Conservation (phyloP, 305 asterid genomes). For the Salvia sclarea region DNA sequence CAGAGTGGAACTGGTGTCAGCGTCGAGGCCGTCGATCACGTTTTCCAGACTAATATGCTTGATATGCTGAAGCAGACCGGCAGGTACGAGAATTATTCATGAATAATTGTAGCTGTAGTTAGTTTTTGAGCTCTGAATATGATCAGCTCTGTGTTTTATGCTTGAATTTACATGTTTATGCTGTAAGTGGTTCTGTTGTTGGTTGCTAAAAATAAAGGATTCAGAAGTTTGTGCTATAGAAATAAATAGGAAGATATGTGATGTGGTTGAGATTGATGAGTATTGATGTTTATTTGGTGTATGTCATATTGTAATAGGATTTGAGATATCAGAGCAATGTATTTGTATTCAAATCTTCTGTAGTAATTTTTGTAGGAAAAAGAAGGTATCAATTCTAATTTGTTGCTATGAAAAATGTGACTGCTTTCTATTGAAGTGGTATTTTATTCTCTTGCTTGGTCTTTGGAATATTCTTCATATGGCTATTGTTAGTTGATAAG, state of each 20-base stretch:
- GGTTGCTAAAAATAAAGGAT: not conserved
- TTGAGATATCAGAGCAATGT: not conserved
- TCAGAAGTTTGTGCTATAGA: not conserved
- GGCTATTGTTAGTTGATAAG: not conserved
- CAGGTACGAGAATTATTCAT: slow-evolving; percentile 43
- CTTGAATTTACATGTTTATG: not conserved
- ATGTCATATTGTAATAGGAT: not conserved
- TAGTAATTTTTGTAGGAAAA: not conserved
- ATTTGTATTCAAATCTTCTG: not conserved
- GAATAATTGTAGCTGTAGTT: not conserved
- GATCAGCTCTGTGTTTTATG: not conserved
- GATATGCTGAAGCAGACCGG: slow-evolving; percentile 99
- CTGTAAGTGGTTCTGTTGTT: not conserved
- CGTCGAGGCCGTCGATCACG: slow-evolving; percentile 97
- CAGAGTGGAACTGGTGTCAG: slow-evolving; percentile 99
- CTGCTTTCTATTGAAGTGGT: not conserved
- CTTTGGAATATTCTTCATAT: not conserved
- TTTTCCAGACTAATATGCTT: slow-evolving; percentile 96
- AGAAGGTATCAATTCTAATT: not conserved
- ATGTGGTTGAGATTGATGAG: not conserved
- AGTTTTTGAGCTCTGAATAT: not conserved
- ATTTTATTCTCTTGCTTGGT: not conserved
- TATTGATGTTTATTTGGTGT: not conserved
- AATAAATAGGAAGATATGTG: not conserved
- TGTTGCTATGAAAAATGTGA: not conserved